Evolutionary conservation across 2,329 filamentous ascomycete species (phyloP), one percentile per base, ranked within the genome.

Genomic region (Hypoxylon rubiginosum): DNA sequence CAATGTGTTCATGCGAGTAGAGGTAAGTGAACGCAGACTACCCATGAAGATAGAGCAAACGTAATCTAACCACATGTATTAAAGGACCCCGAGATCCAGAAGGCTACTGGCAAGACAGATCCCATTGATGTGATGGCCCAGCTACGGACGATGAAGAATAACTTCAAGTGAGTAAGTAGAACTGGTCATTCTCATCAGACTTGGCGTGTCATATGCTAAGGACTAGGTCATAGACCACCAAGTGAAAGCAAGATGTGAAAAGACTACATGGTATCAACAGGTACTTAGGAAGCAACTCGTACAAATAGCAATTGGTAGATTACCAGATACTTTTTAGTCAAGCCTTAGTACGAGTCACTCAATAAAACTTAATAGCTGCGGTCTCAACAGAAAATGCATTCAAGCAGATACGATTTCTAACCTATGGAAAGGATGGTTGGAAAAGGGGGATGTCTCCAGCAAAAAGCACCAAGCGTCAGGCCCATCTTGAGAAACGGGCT

Each of bases 1-100:
- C 79, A 99, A 99, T 75, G 93, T 97, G 1, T 99, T 99, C 76
- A 98, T 99, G 96, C 88, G 92, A 71, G 86, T 97, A 36, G 84
- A 91, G 72, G 92, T 93, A 82, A 83, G 88, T 80, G n/a, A 6
- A 7, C 43, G 7, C n/a, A 17, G 13, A 11, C 3, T 36, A n/a
- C n/a, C 4, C n/a, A 9, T 11, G 6, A 43, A n/a, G n/a, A 13
- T 17, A 43, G 17, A 30, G 26, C 3, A 36, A 30, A 24, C 17
- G 24, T n/a, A 39, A 28, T 1, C 51, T 51, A 36, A 62, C 43
- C n/a, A 19, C 26, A 13, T 17, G 24, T 34, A 24, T 43, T 13
- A 17, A 41, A 94, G 87, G 94, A 97, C 73, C 92, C 93, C 0
- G 88, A 87, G 67, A 90, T 99, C 58, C 93, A 97, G 76, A 92